phyloP scores from a whole-genome alignment of 371 early-diverging fungal species.

The Dichotomocladium elegans region DNA sequence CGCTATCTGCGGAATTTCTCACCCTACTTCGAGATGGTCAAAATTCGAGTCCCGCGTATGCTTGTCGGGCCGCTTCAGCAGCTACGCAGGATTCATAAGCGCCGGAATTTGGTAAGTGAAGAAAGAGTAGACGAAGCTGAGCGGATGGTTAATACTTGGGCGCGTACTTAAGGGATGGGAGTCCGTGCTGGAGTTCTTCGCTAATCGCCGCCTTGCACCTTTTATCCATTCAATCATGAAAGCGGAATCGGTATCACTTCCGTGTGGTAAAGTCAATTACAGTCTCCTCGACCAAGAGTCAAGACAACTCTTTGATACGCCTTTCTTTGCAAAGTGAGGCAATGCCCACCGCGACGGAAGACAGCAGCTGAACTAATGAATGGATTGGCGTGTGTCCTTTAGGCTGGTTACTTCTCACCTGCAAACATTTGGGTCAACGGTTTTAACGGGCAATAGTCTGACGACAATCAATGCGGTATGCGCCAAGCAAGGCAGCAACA shows the following conservation, averaged over 20 bases:
- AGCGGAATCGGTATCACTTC: constrained; percentile 55
- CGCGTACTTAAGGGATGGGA: constrained; percentile 31
- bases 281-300: constrained; percentile 50
- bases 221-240: constrained; percentile 60
- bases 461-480: constrained; percentile 59
- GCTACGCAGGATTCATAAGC: constrained; percentile 23
- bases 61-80: constrained; percentile 39
- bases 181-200: constrained; percentile 44
- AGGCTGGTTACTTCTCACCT: constrained; percentile 58
- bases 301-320: constrained; percentile 48
- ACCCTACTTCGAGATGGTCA: constrained; percentile 45
- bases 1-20: constrained; percentile 53
- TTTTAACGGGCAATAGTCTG: constrained; percentile 51
- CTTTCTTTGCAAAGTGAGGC: constrained; percentile 49
- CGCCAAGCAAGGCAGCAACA: neutral
- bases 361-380: neutral
- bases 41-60: constrained; percentile 48
- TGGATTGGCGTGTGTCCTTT: neutral
- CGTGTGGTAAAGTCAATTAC: constrained; percentile 55
- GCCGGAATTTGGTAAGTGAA: constrained; percentile 16
- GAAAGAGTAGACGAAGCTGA: neutral
- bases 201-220: constrained; percentile 39
- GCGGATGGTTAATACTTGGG: neutral
- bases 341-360: neutral
- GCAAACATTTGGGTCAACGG: constrained; percentile 51